phyloP scores from a whole-genome alignment of 1,139 yeast species.

The Geotrichum cucujoidarum region DNA sequence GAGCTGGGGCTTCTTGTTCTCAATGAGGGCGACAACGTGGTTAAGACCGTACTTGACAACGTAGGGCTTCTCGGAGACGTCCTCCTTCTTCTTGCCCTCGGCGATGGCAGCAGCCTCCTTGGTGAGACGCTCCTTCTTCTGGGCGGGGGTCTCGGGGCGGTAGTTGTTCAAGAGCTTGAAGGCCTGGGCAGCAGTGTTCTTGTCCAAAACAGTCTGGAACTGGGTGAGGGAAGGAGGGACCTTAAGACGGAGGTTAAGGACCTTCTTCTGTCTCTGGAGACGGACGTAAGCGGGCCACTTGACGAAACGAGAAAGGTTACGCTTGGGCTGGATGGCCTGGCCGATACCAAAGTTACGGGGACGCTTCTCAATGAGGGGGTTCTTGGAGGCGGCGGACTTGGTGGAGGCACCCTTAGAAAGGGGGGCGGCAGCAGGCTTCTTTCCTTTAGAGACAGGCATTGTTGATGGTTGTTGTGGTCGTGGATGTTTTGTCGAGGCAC shows the following conservation, averaged over 20 bases:
- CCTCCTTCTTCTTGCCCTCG: conserved; percentile 94
- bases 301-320: conserved; percentile 92
- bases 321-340: conserved; percentile 89
- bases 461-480: not conserved
- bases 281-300: conserved; percentile 98
- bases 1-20: conserved; percentile 96
- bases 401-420: conserved; percentile 46
- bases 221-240: conserved; percentile 98
- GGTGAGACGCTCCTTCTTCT: conserved; percentile 97
- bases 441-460: conserved; percentile 59
- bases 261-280: conserved; percentile 96
- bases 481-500: not conserved
- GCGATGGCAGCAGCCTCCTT: conserved; percentile 98
- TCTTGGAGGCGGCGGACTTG: conserved; percentile 39
- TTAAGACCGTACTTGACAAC: conserved; percentile 95
- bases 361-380: conserved; percentile 80
- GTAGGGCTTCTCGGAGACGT: conserved; percentile 92
- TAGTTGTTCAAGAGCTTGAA: conserved; percentile 96
- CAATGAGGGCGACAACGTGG: conserved; percentile 94
- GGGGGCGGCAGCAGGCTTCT: conserved; percentile 91
- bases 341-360: conserved; percentile 97
- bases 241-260: conserved; percentile 89
- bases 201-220: conserved; percentile 91
- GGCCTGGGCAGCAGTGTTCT: conserved; percentile 95
- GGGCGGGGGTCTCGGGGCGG: conserved; percentile 95